A percentile compares a stretch with the other conserved stretches of the same genome.
phyloP scores from a whole-genome alignment of 1,139 yeast species.

The Magnusiomyces sp. region DNA sequence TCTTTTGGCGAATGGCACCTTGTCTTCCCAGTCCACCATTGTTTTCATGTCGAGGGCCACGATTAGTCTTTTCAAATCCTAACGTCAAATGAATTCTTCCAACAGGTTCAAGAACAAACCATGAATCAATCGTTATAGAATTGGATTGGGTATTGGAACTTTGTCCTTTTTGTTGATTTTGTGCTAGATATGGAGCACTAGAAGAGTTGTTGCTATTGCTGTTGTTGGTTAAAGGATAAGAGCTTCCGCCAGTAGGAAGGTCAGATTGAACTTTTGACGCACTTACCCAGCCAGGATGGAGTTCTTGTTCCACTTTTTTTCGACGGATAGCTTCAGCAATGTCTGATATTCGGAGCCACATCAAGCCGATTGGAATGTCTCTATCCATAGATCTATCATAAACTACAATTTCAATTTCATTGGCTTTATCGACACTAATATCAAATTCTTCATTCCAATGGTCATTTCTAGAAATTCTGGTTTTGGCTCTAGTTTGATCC shows the following conservation, averaged over 20 bases:
- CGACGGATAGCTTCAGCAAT: slow-evolving; percentile 91
- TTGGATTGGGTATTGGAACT: slow-evolving; percentile 1
- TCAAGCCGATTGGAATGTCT: slow-evolving; percentile 81
- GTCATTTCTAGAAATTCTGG: slow-evolving; percentile 68
- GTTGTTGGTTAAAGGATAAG: not conserved
- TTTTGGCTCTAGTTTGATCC: slow-evolving; percentile 70
- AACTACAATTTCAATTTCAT: slow-evolving; percentile 81
- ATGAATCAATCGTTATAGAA: slow-evolving; percentile 45
- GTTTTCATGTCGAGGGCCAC: slow-evolving; percentile 40
- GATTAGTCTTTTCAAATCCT: slow-evolving; percentile 66
- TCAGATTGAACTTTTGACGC: slow-evolving; percentile 43
- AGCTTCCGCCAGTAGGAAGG: slow-evolving; percentile 9
- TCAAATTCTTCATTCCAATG: slow-evolving; percentile 80
- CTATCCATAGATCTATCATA: slow-evolving; percentile 66
- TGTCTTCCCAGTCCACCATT: slow-evolving; percentile 87
- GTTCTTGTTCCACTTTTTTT: slow-evolving; percentile 71
- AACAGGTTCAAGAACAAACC: slow-evolving; percentile 90
- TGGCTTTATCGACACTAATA: slow-evolving; percentile 78
- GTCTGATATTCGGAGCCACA: slow-evolving; percentile 86
- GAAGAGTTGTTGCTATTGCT: not conserved
- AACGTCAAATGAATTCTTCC: slow-evolving; percentile 77
- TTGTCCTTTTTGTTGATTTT: not conserved
- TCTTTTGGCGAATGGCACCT: slow-evolving; percentile 93
- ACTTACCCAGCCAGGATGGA: slow-evolving; percentile 77
- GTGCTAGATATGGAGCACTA: not conserved